A percentile compares a stretch with the other conserved stretches of the same genome.
Conservation (phyloP, 495 filamentous ascomycete species). For the Apodospora peruviana region DNA sequence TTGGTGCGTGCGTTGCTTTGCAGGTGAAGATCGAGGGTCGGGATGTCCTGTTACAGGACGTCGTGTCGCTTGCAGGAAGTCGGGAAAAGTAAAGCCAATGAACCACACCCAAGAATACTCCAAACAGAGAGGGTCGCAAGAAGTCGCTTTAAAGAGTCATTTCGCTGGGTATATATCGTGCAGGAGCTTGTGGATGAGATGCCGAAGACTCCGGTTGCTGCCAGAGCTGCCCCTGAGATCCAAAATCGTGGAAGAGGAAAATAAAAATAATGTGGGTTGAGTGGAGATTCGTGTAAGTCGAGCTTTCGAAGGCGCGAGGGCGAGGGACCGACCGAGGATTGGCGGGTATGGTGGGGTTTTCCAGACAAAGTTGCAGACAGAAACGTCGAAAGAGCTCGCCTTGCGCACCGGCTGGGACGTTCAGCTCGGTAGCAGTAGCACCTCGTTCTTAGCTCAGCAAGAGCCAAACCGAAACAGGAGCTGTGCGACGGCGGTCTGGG, state of each 20-base stretch:
- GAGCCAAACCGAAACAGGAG: constrained; percentile 16
- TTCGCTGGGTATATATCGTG: constrained; percentile 14
- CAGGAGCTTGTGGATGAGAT: constrained; percentile 18
- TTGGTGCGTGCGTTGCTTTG: background rate
- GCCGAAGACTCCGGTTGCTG: constrained; percentile 22
- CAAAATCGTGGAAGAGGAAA: too few relatives aligned
- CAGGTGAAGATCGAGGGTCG: background rate
- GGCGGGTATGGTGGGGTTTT: constrained; percentile 15
- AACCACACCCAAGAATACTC: constrained; percentile 7
- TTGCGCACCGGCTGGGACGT: constrained; percentile 17
- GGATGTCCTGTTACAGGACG: constrained; percentile 8
- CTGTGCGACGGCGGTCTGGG: constrained; percentile 12
- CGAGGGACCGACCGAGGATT: constrained; percentile 4
- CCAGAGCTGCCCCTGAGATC: constrained; percentile 14
- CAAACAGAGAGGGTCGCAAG: constrained; percentile 20
- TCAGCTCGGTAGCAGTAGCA: background rate
- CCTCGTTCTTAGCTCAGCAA: constrained; percentile 18
- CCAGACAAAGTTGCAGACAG: constrained; percentile 4
- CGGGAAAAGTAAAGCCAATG: constrained; percentile 4
- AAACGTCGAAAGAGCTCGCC: constrained; percentile 18
- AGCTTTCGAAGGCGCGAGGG: constrained; percentile 2
- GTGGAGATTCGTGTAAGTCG: constrained; percentile 29
- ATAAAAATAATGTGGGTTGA: constrained; percentile 30
- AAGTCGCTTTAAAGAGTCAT: constrained; percentile 23
- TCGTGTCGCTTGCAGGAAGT: constrained; percentile 12